Conservation (phyloP, 345 rosid species). For the Mangifera indica region DNA sequence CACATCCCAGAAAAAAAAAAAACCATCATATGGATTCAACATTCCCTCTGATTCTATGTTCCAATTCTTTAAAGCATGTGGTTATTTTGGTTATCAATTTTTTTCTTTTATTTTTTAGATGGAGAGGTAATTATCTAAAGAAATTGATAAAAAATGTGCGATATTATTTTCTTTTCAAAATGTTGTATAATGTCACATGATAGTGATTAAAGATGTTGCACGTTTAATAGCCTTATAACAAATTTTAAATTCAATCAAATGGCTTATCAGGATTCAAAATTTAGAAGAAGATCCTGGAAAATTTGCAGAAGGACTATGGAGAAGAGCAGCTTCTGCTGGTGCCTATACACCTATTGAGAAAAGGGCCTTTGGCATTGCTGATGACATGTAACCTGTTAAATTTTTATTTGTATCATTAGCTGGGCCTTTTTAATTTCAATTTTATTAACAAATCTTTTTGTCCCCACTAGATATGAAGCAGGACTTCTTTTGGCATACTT, state of each 20-base stretch:
- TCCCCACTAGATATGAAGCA: conserved; percentile 71
- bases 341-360: conserved; percentile 73
- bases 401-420: conserved; percentile 7
- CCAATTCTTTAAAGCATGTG: not conserved
- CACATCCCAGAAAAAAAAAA: too few species aligned
- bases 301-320: conserved; percentile 83
- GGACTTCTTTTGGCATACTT: conserved; percentile 93
- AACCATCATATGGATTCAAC: not conserved
- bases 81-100: not conserved
- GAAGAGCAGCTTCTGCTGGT: conserved; percentile 82
- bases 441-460: conserved; percentile 16
- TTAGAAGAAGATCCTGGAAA: conserved; percentile 52
- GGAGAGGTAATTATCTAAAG: not conserved
- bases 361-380: conserved; percentile 89
- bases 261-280: conserved; percentile 47
- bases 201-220: conserved; percentile 11
- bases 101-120: not conserved
- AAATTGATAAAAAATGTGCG: not conserved
- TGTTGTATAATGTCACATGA: not conserved
- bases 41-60: not conserved
- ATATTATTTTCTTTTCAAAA: not conserved
- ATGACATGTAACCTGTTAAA: conserved; percentile 65
- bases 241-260: conserved; percentile 19
- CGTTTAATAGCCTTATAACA: not conserved
- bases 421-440: not conserved